Evolutionary conservation across 768 basidiomycete genomes (phyloP), one percentile per base, ranked within the genome.

Genomic region (Mycena kentingensis): DNA sequence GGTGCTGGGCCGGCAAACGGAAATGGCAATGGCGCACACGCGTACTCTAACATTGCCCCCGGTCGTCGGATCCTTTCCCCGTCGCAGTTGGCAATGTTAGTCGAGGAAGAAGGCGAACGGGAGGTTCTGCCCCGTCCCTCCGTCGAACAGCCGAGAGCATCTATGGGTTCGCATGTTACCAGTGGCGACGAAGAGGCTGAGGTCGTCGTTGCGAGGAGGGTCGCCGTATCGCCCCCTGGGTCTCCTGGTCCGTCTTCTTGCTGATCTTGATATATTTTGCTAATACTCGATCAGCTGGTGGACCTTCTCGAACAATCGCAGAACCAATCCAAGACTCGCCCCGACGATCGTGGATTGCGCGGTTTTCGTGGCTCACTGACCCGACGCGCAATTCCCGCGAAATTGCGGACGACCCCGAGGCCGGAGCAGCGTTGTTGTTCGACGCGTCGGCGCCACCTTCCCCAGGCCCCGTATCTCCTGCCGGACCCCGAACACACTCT

Each of bases 281-380:
- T 3, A 27, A 19, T 27, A n/a, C 35, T 21, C 4, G 11, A 19
- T 16, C 25, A 11, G 19, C 36, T n/a, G n/a, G n/a, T n/a, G n/a
- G n/a, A n/a, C n/a, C n/a, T n/a, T n/a, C n/a, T n/a, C n/a, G n/a
- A n/a, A n/a, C n/a, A n/a, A n/a, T n/a, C n/a, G n/a, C n/a, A n/a
- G n/a, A n/a, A n/a, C n/a, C n/a, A n/a, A n/a, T n/a, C n/a, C n/a
- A n/a, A n/a, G n/a, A n/a, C n/a, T n/a, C n/a, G n/a, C n/a, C n/a
- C n/a, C 52, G 58, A 28, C 53, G 54, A 11, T 60, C 58, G 6
- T 60, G 58, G 58, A 55, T 60, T 44, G 54, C 58, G n/a, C 54
- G 58, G 36, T 55, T 60, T 51, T 60, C 58, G 5, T 60, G 58
- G 58, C 47, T 60, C 29, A 15, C 46, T 12, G 32, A 18, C 16